Base-by-base conservation (phyloP, 2,329 filamentous ascomycete species). In the Neonectria sp. region DNA sequence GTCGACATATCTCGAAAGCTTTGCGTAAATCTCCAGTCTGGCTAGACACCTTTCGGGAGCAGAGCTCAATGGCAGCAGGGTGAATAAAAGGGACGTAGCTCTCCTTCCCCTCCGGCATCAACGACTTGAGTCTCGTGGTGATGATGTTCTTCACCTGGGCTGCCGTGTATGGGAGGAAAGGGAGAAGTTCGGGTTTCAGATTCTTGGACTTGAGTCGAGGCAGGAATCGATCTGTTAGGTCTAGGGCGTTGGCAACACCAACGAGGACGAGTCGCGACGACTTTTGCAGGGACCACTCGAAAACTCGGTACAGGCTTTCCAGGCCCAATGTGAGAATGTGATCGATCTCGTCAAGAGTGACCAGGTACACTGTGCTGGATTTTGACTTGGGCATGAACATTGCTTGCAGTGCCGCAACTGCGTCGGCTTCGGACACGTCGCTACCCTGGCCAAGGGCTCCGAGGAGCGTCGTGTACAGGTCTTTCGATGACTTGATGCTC, bases 21-120 rank as follows among this genome's bases (percentile, higher is more conserved):
- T 97, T 97, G 68, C 96, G 93, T 55, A 99, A 82, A 79, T 99
- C 96, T 49, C 96, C 96, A 0, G 94, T 97, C 79, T 98, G 95
- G 60, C 93, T 94, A 4, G 96, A 93, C 17, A 99, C 94, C 79
- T 98, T 99, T 79, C 96, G 94, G 8, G 96, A 93, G 79, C 95
- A 97, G 51, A 99, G 91, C 76, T 97, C 94, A 73, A 99, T 95
- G 21, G 96, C 96, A 13, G 94, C 93, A 1, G 95, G 95, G 76
- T 98, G 95, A 66, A 99, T 90, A 76, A 98, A 97, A 0, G 96
- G 96, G 4, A 97, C 83, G 68, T 90, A 92, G 67, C 88, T 87
- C 40, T 88, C 81, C 56, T 85, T 86, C 46, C 85, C 86, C 17
- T 82, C 80, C 0, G 92, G 88, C 51, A 95, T 85, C 13, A 97